Evolutionary conservation across 768 basidiomycete genomes (phyloP).

Genomic region (Infundibulicybe gibba): DNA sequence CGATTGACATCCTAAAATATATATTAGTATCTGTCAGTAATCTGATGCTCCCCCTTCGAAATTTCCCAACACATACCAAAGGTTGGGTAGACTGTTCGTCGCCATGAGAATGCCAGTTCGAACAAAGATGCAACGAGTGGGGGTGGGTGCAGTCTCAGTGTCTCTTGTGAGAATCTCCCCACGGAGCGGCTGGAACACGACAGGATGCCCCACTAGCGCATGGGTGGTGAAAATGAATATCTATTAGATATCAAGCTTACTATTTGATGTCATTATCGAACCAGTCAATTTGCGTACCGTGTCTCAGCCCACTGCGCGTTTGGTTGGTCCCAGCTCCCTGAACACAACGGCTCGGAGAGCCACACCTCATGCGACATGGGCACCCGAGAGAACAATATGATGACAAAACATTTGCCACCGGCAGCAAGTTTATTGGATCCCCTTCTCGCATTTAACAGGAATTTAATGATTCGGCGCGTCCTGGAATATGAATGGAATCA

Average conservation of each 20-base stretch:
- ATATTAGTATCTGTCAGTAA: no score
- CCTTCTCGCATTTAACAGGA: no score
- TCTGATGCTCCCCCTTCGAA: neutral
- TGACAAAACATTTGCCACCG: no score
- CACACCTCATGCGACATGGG: no score
- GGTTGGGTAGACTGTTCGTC: slow-evolving; percentile 15
- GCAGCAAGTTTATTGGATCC: no score
- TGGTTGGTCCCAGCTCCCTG: no score
- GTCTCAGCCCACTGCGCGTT: slow-evolving; percentile 58
- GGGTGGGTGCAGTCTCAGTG: slow-evolving; percentile 34
- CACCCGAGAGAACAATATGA: no score
- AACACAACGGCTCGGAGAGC: no score
- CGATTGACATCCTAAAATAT: slow-evolving; percentile 14
- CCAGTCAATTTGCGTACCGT: slow-evolving; percentile 31
- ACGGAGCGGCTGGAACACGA: slow-evolving; percentile 32
- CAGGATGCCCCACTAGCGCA: slow-evolving; percentile 39
- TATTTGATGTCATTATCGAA: neutral
- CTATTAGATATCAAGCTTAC: slow-evolving; percentile 14
- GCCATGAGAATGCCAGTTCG: slow-evolving; percentile 11
- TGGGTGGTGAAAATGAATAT: slow-evolving; percentile 39
- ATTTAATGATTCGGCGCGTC: no score
- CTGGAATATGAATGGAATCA: no score
- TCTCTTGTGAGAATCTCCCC: slow-evolving; percentile 42
- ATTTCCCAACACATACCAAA: neutral
- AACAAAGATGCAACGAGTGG: neutral